Base-by-base conservation (phyloP, 2,329 filamentous ascomycete species). In the Aureobasidium pullulans region DNA sequence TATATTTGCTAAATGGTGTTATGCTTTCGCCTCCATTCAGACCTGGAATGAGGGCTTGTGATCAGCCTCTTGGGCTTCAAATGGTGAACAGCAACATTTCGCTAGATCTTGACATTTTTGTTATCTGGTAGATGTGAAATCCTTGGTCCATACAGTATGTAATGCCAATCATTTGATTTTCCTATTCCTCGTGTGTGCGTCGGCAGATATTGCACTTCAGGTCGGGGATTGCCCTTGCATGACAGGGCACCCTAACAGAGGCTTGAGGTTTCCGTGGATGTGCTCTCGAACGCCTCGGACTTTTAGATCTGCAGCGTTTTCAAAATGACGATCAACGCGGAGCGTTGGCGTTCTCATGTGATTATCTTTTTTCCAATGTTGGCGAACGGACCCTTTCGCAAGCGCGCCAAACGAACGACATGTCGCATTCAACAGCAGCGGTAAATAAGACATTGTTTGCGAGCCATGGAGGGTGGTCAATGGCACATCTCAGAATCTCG, bases 321-420 rank as follows among this genome's bases (percentile, higher is more conserved):
- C 36, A 52, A 43, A 54, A 54, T 54, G 50, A 54, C 50, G 50
- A 54, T 54, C 50, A 42, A 13, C 50, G 47, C 31, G 50, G 37
- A 19, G 37, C 37, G 49, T 43, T 42, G 37, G 50, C 50, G 50
- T 54, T 54, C 37, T 54, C 50, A 54, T 54, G 50, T 54, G 50
- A 52, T 52, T 37, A n/a, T 53, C 28, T 40, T 36, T 42, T 28
- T 37, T 42, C 37, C 39, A 23, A 37, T 34, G n/a, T 54, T 23
- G 37, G 39, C 7, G 39, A 28, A 43, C 50, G 50, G 50, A 54
- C 50, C 37, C 19, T 43, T 53, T 43, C 37, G 48, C 50, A 54
- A 54, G 50, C 50, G 37, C 37, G 50, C 37, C 50, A n/a, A 43
- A 32, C 50, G 8, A 43, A 54, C 50, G 50, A 54, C 50, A 54